These are phyloP conservation scores for Capronia americana DNA, from an alignment of 2,329 filamentous ascomycete species.

Conservation along the genomic window DNA sequence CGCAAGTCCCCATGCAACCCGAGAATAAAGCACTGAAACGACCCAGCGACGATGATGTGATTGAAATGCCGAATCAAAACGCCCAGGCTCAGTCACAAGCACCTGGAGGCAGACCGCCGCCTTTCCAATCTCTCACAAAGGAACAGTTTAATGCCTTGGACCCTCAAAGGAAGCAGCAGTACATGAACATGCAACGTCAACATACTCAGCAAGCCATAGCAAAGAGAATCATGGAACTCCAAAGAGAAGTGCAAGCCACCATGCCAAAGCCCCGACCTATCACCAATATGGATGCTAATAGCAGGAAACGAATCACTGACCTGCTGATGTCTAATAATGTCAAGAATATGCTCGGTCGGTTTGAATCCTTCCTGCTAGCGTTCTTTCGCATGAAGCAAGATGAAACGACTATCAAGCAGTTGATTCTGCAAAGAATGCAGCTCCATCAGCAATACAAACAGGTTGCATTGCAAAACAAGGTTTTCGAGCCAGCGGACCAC, in stretches of 20 bases:
- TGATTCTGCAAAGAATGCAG: constrained; percentile 48
- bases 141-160: constrained; percentile 45
- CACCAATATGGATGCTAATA: constrained; percentile 45
- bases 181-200: constrained; percentile 41
- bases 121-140: constrained; percentile 27
- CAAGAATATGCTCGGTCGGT: constrained; percentile 51
- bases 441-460: constrained; percentile 55
- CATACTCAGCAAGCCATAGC: constrained; percentile 41
- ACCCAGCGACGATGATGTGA: constrained; percentile 54
- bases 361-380: constrained; percentile 52
- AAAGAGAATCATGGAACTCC: constrained; percentile 50
- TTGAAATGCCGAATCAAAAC: constrained; percentile 42
- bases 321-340: constrained; percentile 49
- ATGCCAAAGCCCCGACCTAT: constrained; percentile 45
- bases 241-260: constrained; percentile 48
- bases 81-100: constrained; percentile 21
- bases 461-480: constrained; percentile 45
- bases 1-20: constrained; percentile 34
- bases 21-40: constrained; percentile 54
- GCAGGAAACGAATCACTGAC: constrained; percentile 29
- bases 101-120: constrained; percentile 17
- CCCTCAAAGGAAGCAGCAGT: constrained; percentile 51
- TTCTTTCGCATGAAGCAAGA: constrained; percentile 49
- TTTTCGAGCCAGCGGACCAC: constrained; percentile 48
- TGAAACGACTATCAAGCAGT: constrained; percentile 42